These are phyloP conservation scores for Colletotrichum sp. DNA, from an alignment of 2,329 filamentous ascomycete genomes.

Conservation along the genomic window DNA sequence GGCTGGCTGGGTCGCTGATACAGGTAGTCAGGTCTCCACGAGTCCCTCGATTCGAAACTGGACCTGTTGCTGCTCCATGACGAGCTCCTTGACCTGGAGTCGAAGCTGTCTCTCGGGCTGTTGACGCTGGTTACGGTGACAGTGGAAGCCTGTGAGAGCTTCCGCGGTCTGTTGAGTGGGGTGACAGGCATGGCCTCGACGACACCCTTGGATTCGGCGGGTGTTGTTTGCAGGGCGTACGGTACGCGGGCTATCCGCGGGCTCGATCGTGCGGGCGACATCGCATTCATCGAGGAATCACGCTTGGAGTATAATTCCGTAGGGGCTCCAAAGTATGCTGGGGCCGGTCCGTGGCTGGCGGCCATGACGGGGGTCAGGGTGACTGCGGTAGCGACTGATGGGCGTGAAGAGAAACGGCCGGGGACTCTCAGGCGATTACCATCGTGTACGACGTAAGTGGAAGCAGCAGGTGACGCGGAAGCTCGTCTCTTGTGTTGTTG, in stretches of 20 bases:
- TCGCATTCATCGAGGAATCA: constrained; percentile 1
- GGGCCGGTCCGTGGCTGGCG: constrained; percentile 14
- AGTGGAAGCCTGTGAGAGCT: constrained; percentile 35
- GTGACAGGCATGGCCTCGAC: constrained; percentile 22
- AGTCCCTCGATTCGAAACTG: constrained; percentile 45
- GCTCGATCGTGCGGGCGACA: neutral
- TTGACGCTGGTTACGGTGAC: constrained; percentile 28
- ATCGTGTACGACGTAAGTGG: constrained; percentile 13
- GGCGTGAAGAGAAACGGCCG: constrained; percentile 6
- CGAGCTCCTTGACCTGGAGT: constrained; percentile 28
- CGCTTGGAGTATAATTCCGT: constrained; percentile 17
- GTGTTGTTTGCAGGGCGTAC: constrained; percentile 29
- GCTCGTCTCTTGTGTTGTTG: constrained; percentile 22
- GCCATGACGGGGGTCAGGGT: constrained; percentile 5
- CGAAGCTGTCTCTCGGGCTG: constrained; percentile 33
- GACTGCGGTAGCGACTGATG: neutral
- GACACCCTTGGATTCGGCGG: constrained; percentile 22
- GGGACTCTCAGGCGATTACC: constrained; percentile 17
- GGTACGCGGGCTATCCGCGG: neutral
- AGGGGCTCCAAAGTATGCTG: constrained; percentile 20
- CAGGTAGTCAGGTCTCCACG: constrained; percentile 29
- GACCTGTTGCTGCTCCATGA: constrained; percentile 41
- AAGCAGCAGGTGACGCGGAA: constrained; percentile 20
- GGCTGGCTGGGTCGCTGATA: constrained; percentile 27
- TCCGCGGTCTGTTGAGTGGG: constrained; percentile 40